These are phyloP conservation scores for Voacanga thouarsii DNA, from an alignment of 257 asterid genomes.

Conservation along the genomic window DNA sequence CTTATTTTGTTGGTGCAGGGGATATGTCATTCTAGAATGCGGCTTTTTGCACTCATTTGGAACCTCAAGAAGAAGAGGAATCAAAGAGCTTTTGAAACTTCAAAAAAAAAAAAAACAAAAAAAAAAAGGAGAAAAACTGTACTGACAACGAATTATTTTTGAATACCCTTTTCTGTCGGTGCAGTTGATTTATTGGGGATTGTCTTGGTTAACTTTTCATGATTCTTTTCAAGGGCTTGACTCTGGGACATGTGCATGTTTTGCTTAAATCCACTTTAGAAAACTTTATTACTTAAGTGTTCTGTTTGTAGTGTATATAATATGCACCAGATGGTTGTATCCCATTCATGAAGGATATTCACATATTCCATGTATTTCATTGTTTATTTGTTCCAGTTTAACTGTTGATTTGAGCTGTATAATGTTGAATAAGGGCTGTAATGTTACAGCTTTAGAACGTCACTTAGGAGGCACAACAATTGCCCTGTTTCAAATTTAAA, in stretches of 20 bases:
- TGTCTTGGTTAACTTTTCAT: background rate
- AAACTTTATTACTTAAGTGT: background rate
- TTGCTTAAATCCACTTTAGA: background rate
- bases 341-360: background rate
- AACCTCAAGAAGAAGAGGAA: background rate
- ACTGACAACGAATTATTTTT: background rate
- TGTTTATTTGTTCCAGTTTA: background rate
- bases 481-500: background rate
- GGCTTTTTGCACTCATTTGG: background rate
- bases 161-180: background rate
- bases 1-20: background rate
- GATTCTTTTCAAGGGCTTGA: background rate
- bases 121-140: background rate
- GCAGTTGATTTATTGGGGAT: no score
- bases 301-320: background rate
- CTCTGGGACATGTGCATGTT: background rate
- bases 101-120: background rate
- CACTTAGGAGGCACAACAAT: background rate
- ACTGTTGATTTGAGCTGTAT: background rate
- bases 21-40: background rate
- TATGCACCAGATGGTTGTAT: background rate
- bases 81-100: background rate
- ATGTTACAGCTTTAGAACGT: background rate
- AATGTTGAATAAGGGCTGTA: background rate
- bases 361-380: background rate